Base-by-base conservation (phyloP, 1,139 yeast genomes). In the Geotrichum aggregatum region DNA sequence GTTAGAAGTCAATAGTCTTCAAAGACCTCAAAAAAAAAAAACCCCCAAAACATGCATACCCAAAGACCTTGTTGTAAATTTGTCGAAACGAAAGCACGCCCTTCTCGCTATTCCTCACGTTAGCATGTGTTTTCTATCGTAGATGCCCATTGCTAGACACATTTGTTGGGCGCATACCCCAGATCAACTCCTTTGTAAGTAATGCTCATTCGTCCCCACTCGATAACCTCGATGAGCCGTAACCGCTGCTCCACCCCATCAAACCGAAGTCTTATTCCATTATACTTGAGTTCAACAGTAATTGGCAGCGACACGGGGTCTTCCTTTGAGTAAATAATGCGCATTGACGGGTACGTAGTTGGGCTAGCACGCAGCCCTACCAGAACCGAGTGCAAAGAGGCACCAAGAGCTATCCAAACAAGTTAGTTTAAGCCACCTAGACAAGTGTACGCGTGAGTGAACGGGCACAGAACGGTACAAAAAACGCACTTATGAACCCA, bases 1-100 rank as follows among this genome's bases (percentile, higher is more conserved):
- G 31, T 36, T 34, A 35, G 38, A 5, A 13, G 31, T 14, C n/a
- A n/a, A 19, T 28, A 14, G 19, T 14, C 16, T 7, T 30, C 34
- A 30, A 30, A 30, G n/a, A 5, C 34, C 11, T 5, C 3, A 30
- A 30, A 13, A 30, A 3, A 14, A n/a, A 44, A 4, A 14, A 14
- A 28, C n/a, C n/a, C n/a, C n/a, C n/a, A n/a, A 8, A 5, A 8
- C 8, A 24, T 24, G 28, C 50, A 13, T 47, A 47, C 39, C 70
- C 70, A 54, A 66, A 64, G n/a, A 60, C 54, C 52, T 63, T 63
- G 52, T 58, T 57, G 52, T 66, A 66, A 19, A 66, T 59, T 34
- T 58, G 61, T 14, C 61, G 57, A 52, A 65, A 66, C 13, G 61
- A 28, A 8, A 19, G 44, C 21, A 16, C 33, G 2, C 36, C 45